These are phyloP conservation scores for Cyclotella atomus DNA, from an alignment of 108 stramenopile genomes.

Conservation along the genomic window DNA sequence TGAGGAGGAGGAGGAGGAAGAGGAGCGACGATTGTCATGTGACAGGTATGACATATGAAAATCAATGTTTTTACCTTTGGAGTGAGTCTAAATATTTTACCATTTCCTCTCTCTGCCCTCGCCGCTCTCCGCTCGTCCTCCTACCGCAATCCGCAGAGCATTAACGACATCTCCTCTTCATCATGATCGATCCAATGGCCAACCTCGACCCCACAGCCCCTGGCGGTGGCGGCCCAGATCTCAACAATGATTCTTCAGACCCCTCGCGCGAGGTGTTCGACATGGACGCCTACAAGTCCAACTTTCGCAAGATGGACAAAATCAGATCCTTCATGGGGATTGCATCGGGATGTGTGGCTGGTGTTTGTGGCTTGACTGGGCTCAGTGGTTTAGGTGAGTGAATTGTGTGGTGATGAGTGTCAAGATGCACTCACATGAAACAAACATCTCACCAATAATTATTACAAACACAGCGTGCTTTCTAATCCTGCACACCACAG, in stretches of 20 bases:
- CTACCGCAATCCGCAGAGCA: neutral
- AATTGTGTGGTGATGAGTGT: neutral
- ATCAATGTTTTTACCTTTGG: no score
- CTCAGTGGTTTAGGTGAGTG: conserved; percentile 78
- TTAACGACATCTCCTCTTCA: neutral
- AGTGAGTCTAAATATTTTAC: no score
- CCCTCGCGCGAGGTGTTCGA: conserved; percentile 75
- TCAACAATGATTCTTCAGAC: conserved; percentile 34
- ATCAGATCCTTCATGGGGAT: conserved; percentile 87
- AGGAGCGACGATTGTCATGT: no score
- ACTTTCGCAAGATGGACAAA: conserved; percentile 75
- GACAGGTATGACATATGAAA: no score
- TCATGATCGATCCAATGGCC: conserved; percentile 88
- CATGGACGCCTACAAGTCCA: conserved; percentile 56
- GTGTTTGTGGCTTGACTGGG: conserved; percentile 80
- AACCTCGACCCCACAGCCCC: conserved; percentile 48
- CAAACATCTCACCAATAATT: no score
- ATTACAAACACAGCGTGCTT: conserved; percentile 60
- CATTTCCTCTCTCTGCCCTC: no score
- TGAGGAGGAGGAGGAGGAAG: no score
- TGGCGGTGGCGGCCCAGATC: conserved; percentile 23
- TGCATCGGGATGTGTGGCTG: conserved; percentile 82
- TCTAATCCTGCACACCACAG: conserved; percentile 60
- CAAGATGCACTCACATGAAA: no score
- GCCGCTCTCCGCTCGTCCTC: no score